Conservation (phyloP, 2,329 filamentous ascomycete species). For the Fusarium secorum region DNA sequence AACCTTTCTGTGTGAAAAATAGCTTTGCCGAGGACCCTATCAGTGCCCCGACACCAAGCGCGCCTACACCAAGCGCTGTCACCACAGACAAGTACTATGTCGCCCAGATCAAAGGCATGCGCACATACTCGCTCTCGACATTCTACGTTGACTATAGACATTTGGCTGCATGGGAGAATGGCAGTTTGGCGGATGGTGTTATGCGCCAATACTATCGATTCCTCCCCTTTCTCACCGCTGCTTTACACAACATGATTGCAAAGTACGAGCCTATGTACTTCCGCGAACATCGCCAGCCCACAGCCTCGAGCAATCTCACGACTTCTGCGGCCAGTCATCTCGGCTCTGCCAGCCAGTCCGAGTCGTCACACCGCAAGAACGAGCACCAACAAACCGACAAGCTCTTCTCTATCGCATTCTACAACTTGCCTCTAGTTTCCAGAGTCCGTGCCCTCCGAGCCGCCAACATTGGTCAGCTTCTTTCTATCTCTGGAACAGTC, state of each 20-base stretch:
- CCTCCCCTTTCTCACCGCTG: constrained; percentile 87
- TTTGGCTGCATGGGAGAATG: constrained; percentile 77
- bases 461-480: constrained; percentile 86
- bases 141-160: constrained; percentile 90
- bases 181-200: constrained; percentile 83
- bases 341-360: constrained; percentile 69
- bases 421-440: constrained; percentile 88
- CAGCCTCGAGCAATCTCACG: constrained; percentile 74
- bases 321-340: constrained; percentile 71
- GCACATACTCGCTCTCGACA: constrained; percentile 77
- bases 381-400: constrained; percentile 98
- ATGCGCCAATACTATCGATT: constrained; percentile 95
- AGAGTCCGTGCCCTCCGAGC: constrained; percentile 87
- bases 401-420: constrained; percentile 91
- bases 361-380: constrained; percentile 76
- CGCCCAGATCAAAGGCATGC: constrained; percentile 81
- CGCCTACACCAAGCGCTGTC: constrained; percentile 72
- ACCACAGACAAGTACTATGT: constrained; percentile 86
- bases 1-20: not conserved
- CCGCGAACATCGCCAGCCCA: constrained; percentile 86
- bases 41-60: constrained; percentile 57
- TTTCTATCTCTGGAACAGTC: constrained; percentile 96
- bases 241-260: constrained; percentile 89
- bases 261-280: constrained; percentile 97
- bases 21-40: constrained; percentile 75